Percentiles rank a stretch among this genome's conserved stretches.
Evolutionary conservation across 768 basidiomycete genomes (phyloP).

Genomic region (Hebeloma cylindrosporum): DNA sequence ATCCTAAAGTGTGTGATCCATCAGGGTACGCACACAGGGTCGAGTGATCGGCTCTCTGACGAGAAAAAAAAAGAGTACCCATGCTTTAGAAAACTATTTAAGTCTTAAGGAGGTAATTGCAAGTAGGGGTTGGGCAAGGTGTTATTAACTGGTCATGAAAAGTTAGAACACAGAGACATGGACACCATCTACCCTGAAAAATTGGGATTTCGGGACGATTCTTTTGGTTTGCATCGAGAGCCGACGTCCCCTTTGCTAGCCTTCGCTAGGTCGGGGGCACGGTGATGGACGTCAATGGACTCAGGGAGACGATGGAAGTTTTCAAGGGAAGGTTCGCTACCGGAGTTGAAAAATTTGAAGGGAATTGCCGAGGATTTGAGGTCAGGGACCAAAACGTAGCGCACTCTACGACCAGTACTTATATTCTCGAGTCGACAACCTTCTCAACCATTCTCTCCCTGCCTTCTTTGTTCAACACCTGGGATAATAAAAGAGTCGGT

Average conservation of each 20-base stretch:
- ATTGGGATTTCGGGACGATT: too few relatives aligned
- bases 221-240: too few relatives aligned
- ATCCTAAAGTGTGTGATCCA: background rate
- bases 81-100: too few relatives aligned
- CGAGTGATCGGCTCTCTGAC: background rate
- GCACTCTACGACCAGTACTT: conserved; percentile 43
- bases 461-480: conserved; percentile 27
- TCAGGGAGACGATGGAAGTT: conserved; percentile 16
- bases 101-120: too few relatives aligned
- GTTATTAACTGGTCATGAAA: too few relatives aligned
- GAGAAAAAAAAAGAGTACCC: too few relatives aligned
- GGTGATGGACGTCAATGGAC: too few relatives aligned
- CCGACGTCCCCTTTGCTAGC: too few relatives aligned
- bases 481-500: conserved; percentile 52
- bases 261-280: too few relatives aligned
- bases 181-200: too few relatives aligned
- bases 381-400: conserved; percentile 47
- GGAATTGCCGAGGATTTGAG: conserved; percentile 47
- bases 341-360: conserved; percentile 53
- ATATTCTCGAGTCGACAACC: conserved; percentile 40
- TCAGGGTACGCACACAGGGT: background rate
- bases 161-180: too few relatives aligned
- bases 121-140: too few relatives aligned
- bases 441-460: conserved; percentile 35
- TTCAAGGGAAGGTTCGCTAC: conserved; percentile 26